A percentile compares a stretch with the other conserved stretches of the same genome.
Conservation (phyloP, 331 rosid species). For the Malus hybrid region DNA sequence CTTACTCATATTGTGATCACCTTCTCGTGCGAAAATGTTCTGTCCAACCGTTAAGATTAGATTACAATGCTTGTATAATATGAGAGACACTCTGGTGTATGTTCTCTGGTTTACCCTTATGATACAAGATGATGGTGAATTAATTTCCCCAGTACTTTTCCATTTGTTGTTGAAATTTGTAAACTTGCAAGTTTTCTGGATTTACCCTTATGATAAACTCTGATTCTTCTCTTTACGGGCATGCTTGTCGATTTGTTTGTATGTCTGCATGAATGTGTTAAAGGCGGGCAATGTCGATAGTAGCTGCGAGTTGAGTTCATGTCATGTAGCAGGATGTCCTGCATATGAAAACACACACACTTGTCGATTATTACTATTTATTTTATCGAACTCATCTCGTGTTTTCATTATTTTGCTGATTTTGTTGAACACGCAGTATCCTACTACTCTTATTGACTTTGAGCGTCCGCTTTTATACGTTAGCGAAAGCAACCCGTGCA, state of each 20-base stretch:
- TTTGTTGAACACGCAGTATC: too few relatives aligned
- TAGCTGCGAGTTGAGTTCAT: neutral
- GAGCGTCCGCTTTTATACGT: too few relatives aligned
- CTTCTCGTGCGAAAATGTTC: neutral
- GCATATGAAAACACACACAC: too few relatives aligned
- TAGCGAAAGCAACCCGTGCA: too few relatives aligned
- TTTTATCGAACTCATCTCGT: too few relatives aligned
- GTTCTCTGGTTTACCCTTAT: neutral
- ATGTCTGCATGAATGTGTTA: neutral
- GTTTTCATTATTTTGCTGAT: too few relatives aligned
- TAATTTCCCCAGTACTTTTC: neutral
- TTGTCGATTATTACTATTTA: too few relatives aligned
- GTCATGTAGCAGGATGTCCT: too few relatives aligned
- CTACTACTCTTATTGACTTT: too few relatives aligned
- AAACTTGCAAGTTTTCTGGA: neutral
- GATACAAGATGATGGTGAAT: neutral
- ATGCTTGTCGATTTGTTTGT: neutral
- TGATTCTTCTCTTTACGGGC: neutral
- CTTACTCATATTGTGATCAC: neutral
- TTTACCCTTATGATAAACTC: neutral
- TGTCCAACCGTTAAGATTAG: neutral
- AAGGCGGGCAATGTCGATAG: neutral
- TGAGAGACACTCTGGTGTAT: neutral
- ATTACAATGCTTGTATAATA: constrained; percentile 1
- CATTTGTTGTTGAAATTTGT: neutral